phyloP scores from a whole-genome alignment of 192 early-diverging fungal species.

The Mortierella hygrophila region DNA sequence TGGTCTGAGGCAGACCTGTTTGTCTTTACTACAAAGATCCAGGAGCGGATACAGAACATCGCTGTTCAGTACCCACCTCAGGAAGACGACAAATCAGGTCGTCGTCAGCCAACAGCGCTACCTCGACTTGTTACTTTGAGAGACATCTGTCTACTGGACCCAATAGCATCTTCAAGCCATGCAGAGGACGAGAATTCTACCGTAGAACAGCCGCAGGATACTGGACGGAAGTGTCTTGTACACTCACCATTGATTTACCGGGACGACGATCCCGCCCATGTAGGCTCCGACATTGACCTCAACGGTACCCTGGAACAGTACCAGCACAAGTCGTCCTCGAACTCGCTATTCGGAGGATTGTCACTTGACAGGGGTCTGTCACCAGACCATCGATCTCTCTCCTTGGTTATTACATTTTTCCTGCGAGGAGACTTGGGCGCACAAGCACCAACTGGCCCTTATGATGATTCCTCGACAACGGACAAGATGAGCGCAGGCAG shows the following conservation, averaged over 20 bases:
- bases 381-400: neutral
- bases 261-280: neutral
- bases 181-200: neutral
- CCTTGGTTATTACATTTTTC: constrained; percentile 38
- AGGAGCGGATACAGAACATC: constrained; percentile 28
- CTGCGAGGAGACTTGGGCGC: constrained; percentile 31
- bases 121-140: constrained; percentile 25
- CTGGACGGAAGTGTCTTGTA: neutral
- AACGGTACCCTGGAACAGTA: neutral
- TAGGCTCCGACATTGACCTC: neutral
- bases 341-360: constrained; percentile 10
- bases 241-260: constrained; percentile 7
- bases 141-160: constrained; percentile 38
- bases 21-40: constrained; percentile 22
- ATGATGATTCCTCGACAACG: neutral
- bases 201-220: neutral
- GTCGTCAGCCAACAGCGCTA: neutral
- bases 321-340: neutral
- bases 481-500: neutral
- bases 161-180: constrained; percentile 15
- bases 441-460: neutral
- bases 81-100: neutral
- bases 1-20: constrained; percentile 25
- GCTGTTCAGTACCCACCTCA: constrained; percentile 17
- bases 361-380: neutral